Conservation (phyloP, 306 rosid species). For the Argentina anserina region DNA sequence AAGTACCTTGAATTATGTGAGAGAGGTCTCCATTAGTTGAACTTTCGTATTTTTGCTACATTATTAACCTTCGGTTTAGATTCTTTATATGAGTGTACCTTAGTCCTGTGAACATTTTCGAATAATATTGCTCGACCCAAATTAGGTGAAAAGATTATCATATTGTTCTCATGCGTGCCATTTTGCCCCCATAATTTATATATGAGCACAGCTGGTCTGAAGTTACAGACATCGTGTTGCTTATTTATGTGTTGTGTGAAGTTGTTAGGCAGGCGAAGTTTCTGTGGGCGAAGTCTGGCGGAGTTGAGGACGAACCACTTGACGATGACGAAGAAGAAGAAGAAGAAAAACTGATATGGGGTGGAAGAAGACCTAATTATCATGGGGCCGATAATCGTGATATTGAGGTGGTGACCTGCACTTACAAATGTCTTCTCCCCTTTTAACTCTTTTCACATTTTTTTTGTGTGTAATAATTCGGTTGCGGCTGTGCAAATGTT, state of each 20-base stretch:
- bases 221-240: conserved; percentile 5
- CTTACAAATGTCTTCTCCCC: not conserved
- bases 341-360: conserved; percentile 30
- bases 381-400: conserved; percentile 75
- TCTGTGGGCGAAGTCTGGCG: conserved; percentile 60
- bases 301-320: conserved; percentile 53
- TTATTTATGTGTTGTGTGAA: conserved; percentile 27
- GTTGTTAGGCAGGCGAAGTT: conserved; percentile 58
- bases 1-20: not conserved
- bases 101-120: not conserved
- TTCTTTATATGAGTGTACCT: not conserved
- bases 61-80: not conserved
- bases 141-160: not conserved
- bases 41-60: not conserved
- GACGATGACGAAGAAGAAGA: conserved; percentile 62
- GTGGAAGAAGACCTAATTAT: conserved; percentile 41
- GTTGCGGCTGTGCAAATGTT: not conserved
- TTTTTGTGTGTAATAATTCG: not conserved
- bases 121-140: not conserved
- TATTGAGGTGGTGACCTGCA: conserved; percentile 55
- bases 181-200: conserved; percentile 5
- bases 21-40: not conserved
- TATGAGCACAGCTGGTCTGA: not conserved
- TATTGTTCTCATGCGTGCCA: not conserved
- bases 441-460: not conserved